Base-by-base conservation (phyloP, 163 green algal species). In the Dunaliella salina region DNA sequence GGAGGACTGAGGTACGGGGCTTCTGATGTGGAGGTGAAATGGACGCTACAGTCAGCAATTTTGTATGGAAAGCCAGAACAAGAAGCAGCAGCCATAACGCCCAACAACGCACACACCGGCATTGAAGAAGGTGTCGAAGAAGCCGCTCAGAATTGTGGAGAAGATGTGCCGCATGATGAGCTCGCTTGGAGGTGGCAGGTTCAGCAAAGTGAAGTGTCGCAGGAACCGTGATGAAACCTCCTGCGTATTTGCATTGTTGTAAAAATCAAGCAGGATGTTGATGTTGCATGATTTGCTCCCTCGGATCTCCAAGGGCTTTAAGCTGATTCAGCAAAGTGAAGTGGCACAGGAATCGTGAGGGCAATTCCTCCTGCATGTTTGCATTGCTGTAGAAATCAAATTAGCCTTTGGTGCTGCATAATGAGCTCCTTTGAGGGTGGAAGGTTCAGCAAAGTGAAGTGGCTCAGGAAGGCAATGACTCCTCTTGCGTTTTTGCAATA, bases 191-290 rank as follows among this genome's bases (percentile, higher is more conserved):
- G 88, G 89, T 30, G 95, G 94, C 84, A 98, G 69, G 59, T 83
- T 92, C 40, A 98, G 91, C 85, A 94, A 86, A 35, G 90, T 92
- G 85, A 96, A 96, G 89, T 97, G 95, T 3, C 95, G 90, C 30
- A 93, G 86, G 82, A 96, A 95, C 33, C 91, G 88, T 8, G 80
- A 80, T 25, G 46, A 87, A 85, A 93, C 87, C 63, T 90, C 71
- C 83, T 69, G 57, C 18, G 57, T 26, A 18, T 69, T n/a, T n/a
- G n/a, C n/a, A n/a, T n/a, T n/a, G n/a, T 81, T 81, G 29, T 81
- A 33, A 81, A 81, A 81, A 81, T 34, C 17, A 25, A 22, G 29
- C 29, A 34, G 72, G n/a, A n/a, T n/a, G n/a, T n/a, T 17, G 35
- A 40, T 46, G 33, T n/a, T n/a, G n/a, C n/a, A n/a, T n/a, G n/a